Conservation (phyloP, 1,284 basidiomycete species). For the Ganoderma meredithae region DNA sequence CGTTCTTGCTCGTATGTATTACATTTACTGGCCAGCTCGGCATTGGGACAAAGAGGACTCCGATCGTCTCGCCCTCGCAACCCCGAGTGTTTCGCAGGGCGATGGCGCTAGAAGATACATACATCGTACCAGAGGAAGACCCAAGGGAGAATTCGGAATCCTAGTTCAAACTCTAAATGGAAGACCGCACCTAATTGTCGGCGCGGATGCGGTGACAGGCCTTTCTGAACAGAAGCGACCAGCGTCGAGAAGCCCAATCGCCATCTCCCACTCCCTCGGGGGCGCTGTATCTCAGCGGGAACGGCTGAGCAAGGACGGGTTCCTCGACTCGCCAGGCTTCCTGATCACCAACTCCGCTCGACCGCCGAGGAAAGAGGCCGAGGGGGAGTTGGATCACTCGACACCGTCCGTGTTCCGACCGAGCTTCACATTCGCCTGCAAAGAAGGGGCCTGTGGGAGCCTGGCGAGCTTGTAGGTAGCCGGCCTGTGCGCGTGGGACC, state of each 20-base stretch:
- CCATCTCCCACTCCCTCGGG: constrained; percentile 8
- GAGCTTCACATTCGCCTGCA: not conserved
- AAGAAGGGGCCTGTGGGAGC: constrained; percentile 4
- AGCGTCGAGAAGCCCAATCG: constrained; percentile 6
- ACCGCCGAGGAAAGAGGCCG: constrained; percentile 4
- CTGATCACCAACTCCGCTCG: constrained; percentile 7
- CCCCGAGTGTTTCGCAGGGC: constrained; percentile 6
- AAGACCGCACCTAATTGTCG: constrained; percentile 10
- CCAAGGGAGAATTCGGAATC: constrained; percentile 2
- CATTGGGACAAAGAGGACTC: not conserved
- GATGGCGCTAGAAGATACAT: constrained; percentile 1
- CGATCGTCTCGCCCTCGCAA: not conserved
- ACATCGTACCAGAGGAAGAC: not conserved
- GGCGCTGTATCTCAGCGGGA: not conserved
- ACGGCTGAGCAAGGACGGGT: not conserved
- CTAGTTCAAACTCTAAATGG: constrained; percentile 4
- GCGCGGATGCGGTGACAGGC: constrained; percentile 7
- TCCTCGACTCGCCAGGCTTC: not conserved
- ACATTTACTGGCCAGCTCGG: not conserved
- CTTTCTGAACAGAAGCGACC: constrained; percentile 9
- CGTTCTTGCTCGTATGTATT: not conserved
- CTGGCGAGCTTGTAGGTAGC: constrained; percentile 26
- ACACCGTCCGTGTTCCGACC: not conserved
- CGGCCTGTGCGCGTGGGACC: constrained; percentile 22
- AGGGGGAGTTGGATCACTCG: not conserved